phyloP scores from a whole-genome alignment of 805 yeast genomes.

The Candida maris region DNA sequence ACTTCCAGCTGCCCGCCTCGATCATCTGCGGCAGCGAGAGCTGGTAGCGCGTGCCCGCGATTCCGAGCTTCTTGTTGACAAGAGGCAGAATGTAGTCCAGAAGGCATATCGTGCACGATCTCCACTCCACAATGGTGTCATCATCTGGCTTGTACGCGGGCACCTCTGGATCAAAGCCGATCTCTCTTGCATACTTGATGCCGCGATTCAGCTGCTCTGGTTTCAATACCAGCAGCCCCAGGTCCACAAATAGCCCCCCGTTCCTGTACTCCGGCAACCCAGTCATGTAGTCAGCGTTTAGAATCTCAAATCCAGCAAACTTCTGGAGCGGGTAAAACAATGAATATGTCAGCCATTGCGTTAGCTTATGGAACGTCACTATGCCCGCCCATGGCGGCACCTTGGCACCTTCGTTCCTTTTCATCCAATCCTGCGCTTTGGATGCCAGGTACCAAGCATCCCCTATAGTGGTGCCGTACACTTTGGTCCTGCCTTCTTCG shows the following conservation, averaged over 20 bases:
- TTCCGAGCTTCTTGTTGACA: constrained; percentile 44
- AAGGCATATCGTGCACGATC: constrained; percentile 56
- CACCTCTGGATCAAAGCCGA: constrained; percentile 29
- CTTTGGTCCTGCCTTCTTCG: constrained; percentile 45
- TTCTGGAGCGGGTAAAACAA: constrained; percentile 48
- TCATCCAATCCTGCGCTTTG: constrained; percentile 20
- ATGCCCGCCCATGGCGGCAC: constrained; percentile 38
- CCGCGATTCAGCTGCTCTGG: constrained; percentile 38
- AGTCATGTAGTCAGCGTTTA: constrained; percentile 42
- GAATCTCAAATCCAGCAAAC: constrained; percentile 40
- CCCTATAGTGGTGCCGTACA: constrained; percentile 52
- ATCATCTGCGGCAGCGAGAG: constrained; percentile 53
- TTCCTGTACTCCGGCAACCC: constrained; percentile 62
- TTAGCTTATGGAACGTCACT: constrained; percentile 61
- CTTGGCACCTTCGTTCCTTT: constrained; percentile 16
- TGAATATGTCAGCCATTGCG: constrained; percentile 67
- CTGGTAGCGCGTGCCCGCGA: constrained; percentile 28
- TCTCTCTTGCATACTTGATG: constrained; percentile 29
- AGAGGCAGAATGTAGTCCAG: constrained; percentile 50
- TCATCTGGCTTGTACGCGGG: constrained; percentile 53
- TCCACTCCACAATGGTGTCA: constrained; percentile 66
- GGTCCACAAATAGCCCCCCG: constrained; percentile 61
- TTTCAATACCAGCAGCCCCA: constrained; percentile 48
- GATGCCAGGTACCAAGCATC: constrained; percentile 56
- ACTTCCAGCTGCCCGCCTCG: constrained; percentile 68